Evolutionary conservation across 305 asterid species (phyloP), one percentile per base, ranked within the genome.

Genomic region (Stenogyne calaminthoides): DNA sequence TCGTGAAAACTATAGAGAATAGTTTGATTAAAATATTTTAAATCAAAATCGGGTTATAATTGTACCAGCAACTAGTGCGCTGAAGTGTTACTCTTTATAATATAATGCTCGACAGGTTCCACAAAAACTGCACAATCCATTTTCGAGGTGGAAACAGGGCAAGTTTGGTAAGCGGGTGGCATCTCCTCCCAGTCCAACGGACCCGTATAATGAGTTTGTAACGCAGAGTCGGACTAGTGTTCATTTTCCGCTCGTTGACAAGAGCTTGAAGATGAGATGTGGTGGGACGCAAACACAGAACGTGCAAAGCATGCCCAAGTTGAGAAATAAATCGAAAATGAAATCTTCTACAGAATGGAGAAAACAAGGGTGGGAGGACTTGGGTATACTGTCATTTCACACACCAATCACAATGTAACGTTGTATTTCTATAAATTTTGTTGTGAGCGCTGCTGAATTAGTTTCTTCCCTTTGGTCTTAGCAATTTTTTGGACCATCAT

Each of bases 351-450:
- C 42, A 36, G 80, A 77, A 76, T 56, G 70, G 2, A 80, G 59
- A 58, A 2, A 56, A 73, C 72, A 61, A 42, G 64, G 46, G 64
- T 15, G 58, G 66, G 85, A 76, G 54, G 75, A 83, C 77, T 76
- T 84, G 70, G 88, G 71, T 76, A 81, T 93, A 87, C 71, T 93
- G 76, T 93, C 97, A 27, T 80, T 83, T 62, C 98, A 91, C 70
- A 79, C 82, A 12, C 97, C 87, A 18, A n/a, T 88, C 52, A 47
- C 46, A 36, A 60, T 55, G 71, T 80, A 74, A 76, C 49, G 58
- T 57, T 22, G 44, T 6, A 64, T 32, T 3, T 76, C 6, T 14
- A 71, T 75, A 77, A 69, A 67, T 83, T 87, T 87, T 91, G 89
- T 76, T 79, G 80, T 69, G 76, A 16, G 10, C 2, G n/a, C 6